Percentiles rank a stretch among this genome's conserved stretches.
Conservation (phyloP, 805 yeast species). For the Grigorovia yakushimaensis region DNA sequence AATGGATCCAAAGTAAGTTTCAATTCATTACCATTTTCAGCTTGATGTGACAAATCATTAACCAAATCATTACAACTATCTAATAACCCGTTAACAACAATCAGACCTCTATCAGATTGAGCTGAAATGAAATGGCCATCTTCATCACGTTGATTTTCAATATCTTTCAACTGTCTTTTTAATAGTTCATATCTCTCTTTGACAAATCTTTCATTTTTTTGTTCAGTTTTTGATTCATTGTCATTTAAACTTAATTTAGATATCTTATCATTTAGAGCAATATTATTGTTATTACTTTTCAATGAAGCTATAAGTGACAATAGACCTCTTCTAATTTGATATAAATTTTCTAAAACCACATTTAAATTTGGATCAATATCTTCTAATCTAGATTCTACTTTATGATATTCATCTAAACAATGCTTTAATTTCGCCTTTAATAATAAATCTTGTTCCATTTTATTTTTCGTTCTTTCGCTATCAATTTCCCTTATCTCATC, state of each 20-base stretch:
- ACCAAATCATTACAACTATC: slow-evolving; percentile 77
- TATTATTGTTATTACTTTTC: background rate
- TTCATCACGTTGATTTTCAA: slow-evolving; percentile 43
- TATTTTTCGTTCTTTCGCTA: slow-evolving; percentile 30
- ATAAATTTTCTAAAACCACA: slow-evolving; percentile 47
- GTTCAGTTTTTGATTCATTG: slow-evolving; percentile 3
- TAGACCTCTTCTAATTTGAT: slow-evolving; percentile 52
- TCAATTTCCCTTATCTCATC: slow-evolving; percentile 13
- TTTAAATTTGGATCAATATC: slow-evolving; percentile 43
- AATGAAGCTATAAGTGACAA: slow-evolving; percentile 39
- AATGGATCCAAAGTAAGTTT: slow-evolving; percentile 36
- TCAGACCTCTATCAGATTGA: slow-evolving; percentile 30
- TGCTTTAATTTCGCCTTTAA: slow-evolving; percentile 56
- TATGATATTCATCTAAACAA: slow-evolving; percentile 48
- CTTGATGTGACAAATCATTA: slow-evolving; percentile 48
- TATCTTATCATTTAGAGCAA: slow-evolving; percentile 15
- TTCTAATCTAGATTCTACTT: slow-evolving; percentile 47
- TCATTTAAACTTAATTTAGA: slow-evolving; percentile 2
- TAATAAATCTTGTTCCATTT: slow-evolving; percentile 49
- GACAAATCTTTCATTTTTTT: slow-evolving; percentile 4
- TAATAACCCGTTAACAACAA: slow-evolving; percentile 58
- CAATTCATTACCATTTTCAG: slow-evolving; percentile 12
- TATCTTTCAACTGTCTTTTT: slow-evolving; percentile 31
- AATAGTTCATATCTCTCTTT: slow-evolving; percentile 28
- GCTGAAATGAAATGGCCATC: slow-evolving; percentile 32